Base-by-base conservation (phyloP, 768 basidiomycete genomes). In the Naganishia randhawae region DNA sequence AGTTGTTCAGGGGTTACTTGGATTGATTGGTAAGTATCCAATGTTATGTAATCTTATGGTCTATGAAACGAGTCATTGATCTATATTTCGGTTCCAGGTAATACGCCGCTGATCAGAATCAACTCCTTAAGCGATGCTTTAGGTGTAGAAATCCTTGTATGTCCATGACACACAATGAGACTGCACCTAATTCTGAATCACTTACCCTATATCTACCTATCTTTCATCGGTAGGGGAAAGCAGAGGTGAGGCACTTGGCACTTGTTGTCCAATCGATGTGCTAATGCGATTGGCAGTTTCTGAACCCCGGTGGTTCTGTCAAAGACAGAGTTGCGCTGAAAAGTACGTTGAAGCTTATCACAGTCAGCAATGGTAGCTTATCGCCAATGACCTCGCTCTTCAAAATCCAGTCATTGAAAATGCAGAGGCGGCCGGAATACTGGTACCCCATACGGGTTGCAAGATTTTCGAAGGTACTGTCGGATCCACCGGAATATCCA, bases 391-490 rank as follows among this genome's bases (percentile, higher is more conserved):
- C 25, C 16, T 63, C 6, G 29, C 51, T 29, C 9, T 14, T 37
- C 52, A 3, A 6, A 22, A n/a, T 19, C 22, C 76, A 98, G 95
- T 98, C 84, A 92, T 99, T 72, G 86, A 93, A 70, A 90, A 97
- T 74, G 96, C 96, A 0, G 95, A 98, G 77, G 84, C 84, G 10
- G 83, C 85, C 69, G 93, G 93, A 0, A 81, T 92, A 2, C 81
- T 99, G 0, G 85, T 87, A 66, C 96, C 94, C 0, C 80, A 92
- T 70, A 93, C 91, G 0, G 89, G 90, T 7, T 96, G 91, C 0
- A 86, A 91, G 8, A 92, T 99, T 42, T 99, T 98, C 67, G 96
- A 98, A 79, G 96, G 96, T 3, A 99, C 95, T 0, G 91, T 95
- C 3, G 96, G 80, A 1, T 78, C 77, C 50, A 79, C 78, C 0